Conservation (phyloP, 805 yeast species). For the Phaffomyces antillensis region DNA sequence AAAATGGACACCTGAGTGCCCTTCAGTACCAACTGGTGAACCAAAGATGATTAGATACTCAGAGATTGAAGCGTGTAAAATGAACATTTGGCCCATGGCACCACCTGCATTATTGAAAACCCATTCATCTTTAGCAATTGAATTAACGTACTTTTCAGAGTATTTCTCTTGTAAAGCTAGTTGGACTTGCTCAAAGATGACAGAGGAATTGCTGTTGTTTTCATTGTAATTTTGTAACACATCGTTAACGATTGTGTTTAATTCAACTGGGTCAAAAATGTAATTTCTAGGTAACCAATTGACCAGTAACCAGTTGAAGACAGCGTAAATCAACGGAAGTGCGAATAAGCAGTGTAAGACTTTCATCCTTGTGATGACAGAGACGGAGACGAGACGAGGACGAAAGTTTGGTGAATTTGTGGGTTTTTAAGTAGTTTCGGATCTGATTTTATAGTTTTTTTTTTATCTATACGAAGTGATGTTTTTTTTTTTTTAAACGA, state of each 20-base stretch:
- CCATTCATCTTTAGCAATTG: constrained; percentile 77
- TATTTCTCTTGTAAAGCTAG: constrained; percentile 52
- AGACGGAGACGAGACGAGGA: no score
- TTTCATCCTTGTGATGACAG: constrained; percentile 1
- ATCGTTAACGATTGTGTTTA: constrained; percentile 52
- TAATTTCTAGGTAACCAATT: constrained; percentile 67
- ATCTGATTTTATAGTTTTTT: no score
- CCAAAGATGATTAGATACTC: constrained; percentile 95
- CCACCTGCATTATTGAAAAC: constrained; percentile 97
- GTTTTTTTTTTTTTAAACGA: no score
- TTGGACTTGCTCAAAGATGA: constrained; percentile 55
- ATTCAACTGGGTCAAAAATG: constrained; percentile 58
- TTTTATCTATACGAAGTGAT: no score
- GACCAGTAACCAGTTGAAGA: constrained; percentile 36
- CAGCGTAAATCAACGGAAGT: constrained; percentile 19
- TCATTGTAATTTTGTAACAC: constrained; percentile 43
- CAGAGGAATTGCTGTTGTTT: constrained; percentile 49
- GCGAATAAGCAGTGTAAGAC: background rate
- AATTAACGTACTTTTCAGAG: constrained; percentile 67
- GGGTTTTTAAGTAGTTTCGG: no score
- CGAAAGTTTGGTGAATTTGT: no score
- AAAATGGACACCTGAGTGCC: constrained; percentile 91
- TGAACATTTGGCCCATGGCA: constrained; percentile 96
- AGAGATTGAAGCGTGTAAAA: constrained; percentile 87
- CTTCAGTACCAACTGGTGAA: constrained; percentile 89